Conservation (phyloP, 345 rosid species). For the Eucalyptus globulus region DNA sequence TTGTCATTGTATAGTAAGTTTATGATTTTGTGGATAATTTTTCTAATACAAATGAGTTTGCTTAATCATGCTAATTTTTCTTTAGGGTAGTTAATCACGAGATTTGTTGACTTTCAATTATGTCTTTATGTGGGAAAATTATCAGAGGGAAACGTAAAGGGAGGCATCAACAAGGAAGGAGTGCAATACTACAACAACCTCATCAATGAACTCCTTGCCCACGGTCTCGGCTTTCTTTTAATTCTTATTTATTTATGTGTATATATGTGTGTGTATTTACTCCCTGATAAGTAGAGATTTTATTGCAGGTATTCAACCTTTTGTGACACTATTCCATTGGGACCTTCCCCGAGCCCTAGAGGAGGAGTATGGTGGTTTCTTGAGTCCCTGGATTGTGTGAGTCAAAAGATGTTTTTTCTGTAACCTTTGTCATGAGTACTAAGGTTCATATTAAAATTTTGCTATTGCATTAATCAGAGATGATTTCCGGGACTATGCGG, state of each 20-base stretch:
- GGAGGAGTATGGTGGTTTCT: background rate
- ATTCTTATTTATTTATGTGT: background rate
- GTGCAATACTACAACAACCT: slow-evolving; percentile 34
- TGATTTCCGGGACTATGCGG: background rate
- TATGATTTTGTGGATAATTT: no score
- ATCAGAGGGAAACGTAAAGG: slow-evolving; percentile 24
- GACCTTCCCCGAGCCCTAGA: slow-evolving; percentile 23
- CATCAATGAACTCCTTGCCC: slow-evolving; percentile 39
- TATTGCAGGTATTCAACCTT: slow-evolving; percentile 14
- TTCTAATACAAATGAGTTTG: no score
- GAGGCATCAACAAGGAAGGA: slow-evolving; percentile 44
- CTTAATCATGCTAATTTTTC: no score
- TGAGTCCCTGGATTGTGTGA: background rate
- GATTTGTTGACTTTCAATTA: background rate
- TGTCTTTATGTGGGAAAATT: background rate
- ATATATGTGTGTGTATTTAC: background rate
- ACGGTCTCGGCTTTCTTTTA: slow-evolving; percentile 4
- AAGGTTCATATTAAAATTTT: background rate
- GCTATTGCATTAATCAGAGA: background rate
- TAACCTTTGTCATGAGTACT: background rate
- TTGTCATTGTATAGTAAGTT: no score
- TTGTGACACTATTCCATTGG: slow-evolving; percentile 20
- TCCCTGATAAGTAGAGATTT: background rate
- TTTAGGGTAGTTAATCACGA: background rate
- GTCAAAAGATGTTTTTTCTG: background rate